Evolutionary conservation across 352 stramenopile genomes (phyloP), one percentile per base, ranked within the genome.

Genomic region (Halophytophthora polymorphica): DNA sequence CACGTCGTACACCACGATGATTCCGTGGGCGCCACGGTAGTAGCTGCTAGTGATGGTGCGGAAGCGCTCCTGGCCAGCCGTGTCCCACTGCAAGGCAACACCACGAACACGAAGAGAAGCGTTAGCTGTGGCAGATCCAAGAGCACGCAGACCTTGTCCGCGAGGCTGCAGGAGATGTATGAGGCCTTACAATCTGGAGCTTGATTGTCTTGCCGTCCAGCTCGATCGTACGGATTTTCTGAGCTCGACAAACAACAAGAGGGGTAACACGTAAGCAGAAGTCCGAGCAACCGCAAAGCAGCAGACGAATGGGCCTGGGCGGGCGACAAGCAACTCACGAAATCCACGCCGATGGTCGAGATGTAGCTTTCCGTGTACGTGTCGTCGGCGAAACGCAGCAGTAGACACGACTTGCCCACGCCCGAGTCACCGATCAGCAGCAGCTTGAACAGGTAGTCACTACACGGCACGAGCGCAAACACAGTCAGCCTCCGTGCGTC

Each of bases 291-390:
- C 17, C 45, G 1, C 23, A 38, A 46, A 41, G 35, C 2, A 41
- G 2, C 19, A 7, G 35, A 19, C n/a, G 17, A 33, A 8, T 18
- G 42, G 25, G 29, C 15, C 11, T 21, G 8, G 17, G 15, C 29
- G 18, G 14, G 14, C n/a, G 41, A 35, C 43, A 41, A 13, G 50
- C 25, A 12, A 97, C 90, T 90, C 83, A 98, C 93, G 80, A 99
- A 99, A 77, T 99, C 97, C 36, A 99, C 97, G 68, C 97, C 97
- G 73, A 99, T 99, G 51, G 97, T 99, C 45, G 96, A 99, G 71
- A 99, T 99, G 76, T 99, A 99, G 58, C 90, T 98, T 69, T 99
- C 96, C 50, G 96, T 99, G 87, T 98, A 99, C 49, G 96, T 98
- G 81, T 99, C 96, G 70, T 99, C 97, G 2, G 97, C 97, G 76